Percentiles rank a stretch among this genome's conserved stretches.
Evolutionary conservation across 768 basidiomycete species (phyloP).

Genomic region (Thelephora ganbajun): DNA sequence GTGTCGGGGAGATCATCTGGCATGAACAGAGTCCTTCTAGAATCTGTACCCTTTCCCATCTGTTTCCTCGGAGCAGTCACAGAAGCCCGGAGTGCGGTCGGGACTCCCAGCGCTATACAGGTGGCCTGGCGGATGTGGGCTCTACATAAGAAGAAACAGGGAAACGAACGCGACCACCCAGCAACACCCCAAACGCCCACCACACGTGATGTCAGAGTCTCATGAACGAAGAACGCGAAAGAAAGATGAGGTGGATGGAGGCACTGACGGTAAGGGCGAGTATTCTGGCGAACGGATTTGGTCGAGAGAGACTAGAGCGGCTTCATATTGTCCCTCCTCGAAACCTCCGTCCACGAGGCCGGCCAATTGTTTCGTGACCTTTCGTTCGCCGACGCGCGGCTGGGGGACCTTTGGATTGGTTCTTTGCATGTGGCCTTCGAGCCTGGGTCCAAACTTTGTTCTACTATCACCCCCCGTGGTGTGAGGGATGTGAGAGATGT

Average conservation of each 20-base stretch:
- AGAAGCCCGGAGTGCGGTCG: slow-evolving; percentile 9
- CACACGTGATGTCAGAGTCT: background rate
- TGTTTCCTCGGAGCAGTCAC: slow-evolving; percentile 3
- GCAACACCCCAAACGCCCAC: background rate
- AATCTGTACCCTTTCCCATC: slow-evolving; percentile 12
- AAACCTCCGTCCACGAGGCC: slow-evolving; percentile 58
- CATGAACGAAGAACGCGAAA: background rate
- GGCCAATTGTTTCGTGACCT: slow-evolving; percentile 33
- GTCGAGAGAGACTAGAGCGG: slow-evolving; percentile 47
- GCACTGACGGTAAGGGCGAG: slow-evolving; percentile 44
- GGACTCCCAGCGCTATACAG: slow-evolving; percentile 56
- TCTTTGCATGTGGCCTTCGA: too few species aligned
- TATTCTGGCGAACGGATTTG: slow-evolving; percentile 44
- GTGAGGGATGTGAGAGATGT: too few species aligned
- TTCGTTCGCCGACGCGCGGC: slow-evolving; percentile 18
- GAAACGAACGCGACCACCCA: background rate
- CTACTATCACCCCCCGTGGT: too few species aligned
- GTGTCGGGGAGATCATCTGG: slow-evolving; percentile 18
- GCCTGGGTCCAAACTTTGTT: too few species aligned
- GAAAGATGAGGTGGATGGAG: background rate
- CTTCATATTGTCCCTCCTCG: slow-evolving; percentile 66
- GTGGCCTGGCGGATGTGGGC: slow-evolving; percentile 54
- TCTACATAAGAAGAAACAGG: slow-evolving; percentile 17
- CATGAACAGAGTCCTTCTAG: slow-evolving; percentile 6
- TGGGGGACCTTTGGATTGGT: too few species aligned